Percentiles rank a stretch among this genome's conserved stretches.
phyloP scores from a whole-genome alignment of 169 alveolate genomes.

The Toxoplasma gondii region DNA sequence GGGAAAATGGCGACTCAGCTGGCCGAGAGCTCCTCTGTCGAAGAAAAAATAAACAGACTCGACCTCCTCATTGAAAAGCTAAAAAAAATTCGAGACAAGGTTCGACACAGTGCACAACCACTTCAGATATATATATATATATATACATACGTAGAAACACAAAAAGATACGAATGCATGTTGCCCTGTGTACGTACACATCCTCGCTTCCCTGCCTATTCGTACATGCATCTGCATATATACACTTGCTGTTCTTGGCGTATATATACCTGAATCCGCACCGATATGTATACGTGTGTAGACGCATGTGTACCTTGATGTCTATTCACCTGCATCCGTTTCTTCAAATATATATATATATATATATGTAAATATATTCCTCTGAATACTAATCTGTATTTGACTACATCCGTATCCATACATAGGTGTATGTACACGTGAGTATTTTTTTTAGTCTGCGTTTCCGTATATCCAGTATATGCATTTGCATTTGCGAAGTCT shows the following conservation, averaged over 20 bases:
- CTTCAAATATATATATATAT: neutral
- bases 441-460: too few species aligned
- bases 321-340: neutral
- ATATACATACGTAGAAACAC: neutral
- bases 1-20: slow-evolving; percentile 32
- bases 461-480: too few species aligned
- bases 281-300: too few species aligned
- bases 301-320: too few species aligned
- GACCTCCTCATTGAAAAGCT: slow-evolving; percentile 29
- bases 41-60: slow-evolving; percentile 12
- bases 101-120: neutral
- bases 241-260: too few species aligned
- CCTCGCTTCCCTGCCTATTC: too few species aligned
- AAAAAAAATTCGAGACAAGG: slow-evolving; percentile 23
- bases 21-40: neutral
- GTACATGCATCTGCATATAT: too few species aligned
- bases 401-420: neutral
- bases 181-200: neutral
- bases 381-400: too few species aligned
- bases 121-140: neutral
- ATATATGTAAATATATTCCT: neutral
- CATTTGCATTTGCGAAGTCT: neutral
- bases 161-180: neutral
- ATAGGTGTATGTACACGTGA: too few species aligned
- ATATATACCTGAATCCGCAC: too few species aligned